phyloP scores from a whole-genome alignment of 2,329 filamentous ascomycete genomes.

The Orbilia brochopaga region DNA sequence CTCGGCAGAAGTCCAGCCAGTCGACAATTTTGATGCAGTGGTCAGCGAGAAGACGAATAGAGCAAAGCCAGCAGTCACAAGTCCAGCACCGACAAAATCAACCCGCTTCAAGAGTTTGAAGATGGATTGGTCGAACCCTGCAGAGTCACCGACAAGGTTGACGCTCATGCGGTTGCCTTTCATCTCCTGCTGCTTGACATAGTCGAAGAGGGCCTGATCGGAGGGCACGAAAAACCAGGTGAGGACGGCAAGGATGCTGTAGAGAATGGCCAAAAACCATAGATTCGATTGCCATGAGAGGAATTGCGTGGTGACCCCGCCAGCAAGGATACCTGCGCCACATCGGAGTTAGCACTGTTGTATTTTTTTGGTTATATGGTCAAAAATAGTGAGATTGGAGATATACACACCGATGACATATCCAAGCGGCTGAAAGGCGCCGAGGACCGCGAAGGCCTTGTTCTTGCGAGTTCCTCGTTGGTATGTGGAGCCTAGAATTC shows the following conservation, averaged over 20 bases:
- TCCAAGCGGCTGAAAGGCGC: conserved; percentile 46
- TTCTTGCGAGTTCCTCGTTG: conserved; percentile 45
- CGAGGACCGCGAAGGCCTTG: conserved; percentile 45
- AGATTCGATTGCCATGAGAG: conserved; percentile 48
- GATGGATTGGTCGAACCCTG: conserved; percentile 14
- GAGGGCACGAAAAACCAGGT: conserved; percentile 48
- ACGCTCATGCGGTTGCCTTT: conserved; percentile 43
- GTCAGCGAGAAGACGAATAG: conserved; percentile 42
- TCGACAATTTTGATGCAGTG: conserved; percentile 26
- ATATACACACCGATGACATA: conserved; percentile 38
- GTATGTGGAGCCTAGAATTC: conserved; percentile 44
- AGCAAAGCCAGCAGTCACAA: conserved; percentile 44
- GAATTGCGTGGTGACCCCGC: conserved; percentile 42
- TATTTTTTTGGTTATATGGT: background rate
- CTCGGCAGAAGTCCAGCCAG: conserved; percentile 34
- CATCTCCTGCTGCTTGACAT: conserved; percentile 26
- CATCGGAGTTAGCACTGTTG: background rate
- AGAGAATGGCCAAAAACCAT: conserved; percentile 45
- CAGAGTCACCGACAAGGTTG: conserved; percentile 7
- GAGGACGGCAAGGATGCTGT: conserved; percentile 23
- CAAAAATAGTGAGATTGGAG: background rate
- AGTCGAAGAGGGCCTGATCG: conserved; percentile 33
- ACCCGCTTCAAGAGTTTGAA: conserved; percentile 37
- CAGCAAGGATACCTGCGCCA: conserved; percentile 31
- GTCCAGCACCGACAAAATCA: conserved; percentile 39